Percentiles rank a stretch among this genome's conserved stretches.
Conservation (phyloP, 108 stramenopile genomes). For the Discostella stelligeroides region DNA sequence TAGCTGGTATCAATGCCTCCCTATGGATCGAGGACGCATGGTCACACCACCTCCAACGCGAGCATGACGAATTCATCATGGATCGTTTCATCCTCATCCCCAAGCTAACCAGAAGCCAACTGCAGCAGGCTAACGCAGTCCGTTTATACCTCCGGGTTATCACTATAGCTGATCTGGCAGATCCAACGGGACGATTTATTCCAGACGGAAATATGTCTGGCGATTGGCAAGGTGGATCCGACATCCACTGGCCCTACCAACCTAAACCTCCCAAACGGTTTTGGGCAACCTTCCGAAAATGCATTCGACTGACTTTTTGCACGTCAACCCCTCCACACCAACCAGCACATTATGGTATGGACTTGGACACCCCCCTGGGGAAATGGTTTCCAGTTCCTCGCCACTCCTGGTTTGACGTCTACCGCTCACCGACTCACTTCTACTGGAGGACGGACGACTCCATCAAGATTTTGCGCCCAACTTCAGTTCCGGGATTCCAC, state of each 20-base stretch:
- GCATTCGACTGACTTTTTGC: too few species aligned
- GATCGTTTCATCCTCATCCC: neutral
- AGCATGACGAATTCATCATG: neutral
- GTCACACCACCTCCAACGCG: too few species aligned
- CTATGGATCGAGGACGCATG: neutral
- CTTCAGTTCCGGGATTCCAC: too few species aligned
- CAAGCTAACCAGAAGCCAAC: neutral
- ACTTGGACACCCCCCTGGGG: neutral
- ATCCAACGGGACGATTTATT: neutral
- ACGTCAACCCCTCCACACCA: too few species aligned
- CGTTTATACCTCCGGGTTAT: conserved; percentile 1
- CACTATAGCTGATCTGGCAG: conserved; percentile 3
- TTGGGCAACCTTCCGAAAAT: neutral
- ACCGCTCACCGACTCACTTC: too few species aligned
- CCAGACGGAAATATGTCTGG: neutral
- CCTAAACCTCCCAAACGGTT: neutral
- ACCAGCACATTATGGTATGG: neutral
- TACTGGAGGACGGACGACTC: too few species aligned
- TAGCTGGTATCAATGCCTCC: too few species aligned
- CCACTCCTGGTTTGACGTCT: too few species aligned
- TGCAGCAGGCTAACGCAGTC: conserved; percentile 3
- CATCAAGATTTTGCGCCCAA: too few species aligned
- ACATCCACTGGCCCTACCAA: neutral
- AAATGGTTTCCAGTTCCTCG: too few species aligned
- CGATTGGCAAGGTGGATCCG: neutral